Base-by-base conservation (phyloP, 768 basidiomycete genomes). In the Suillus spraguei region DNA sequence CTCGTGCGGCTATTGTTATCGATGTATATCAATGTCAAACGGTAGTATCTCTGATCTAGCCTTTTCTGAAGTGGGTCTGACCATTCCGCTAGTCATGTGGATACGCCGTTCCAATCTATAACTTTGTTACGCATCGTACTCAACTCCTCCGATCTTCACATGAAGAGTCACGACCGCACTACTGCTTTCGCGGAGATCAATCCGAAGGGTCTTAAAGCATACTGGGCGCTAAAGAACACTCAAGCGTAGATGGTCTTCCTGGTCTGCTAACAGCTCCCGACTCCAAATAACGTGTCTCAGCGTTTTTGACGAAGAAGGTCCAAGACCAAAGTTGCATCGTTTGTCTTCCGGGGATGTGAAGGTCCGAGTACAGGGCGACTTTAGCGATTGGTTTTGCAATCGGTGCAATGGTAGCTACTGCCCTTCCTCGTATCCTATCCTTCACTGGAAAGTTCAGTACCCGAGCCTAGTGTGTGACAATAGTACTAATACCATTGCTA, bases 71-170 rank as follows among this genome's bases (percentile, higher is more conserved):
- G n/a, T n/a, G n/a, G 33, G 50, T 22, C 35, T 42, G 56, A 39
- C 61, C 44, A 3, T 58, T 58, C 5, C 9, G 10, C 9, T 6
- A 90, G 89, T 86, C 87, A 1, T 91, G 89, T 65, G 88, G 89
- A 22, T 90, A 77, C 65, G 81, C 81, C 5, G 85, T 91, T 22
- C 89, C 89, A 6, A 78, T 83, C 62, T 89, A 85, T 69, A 77
- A 81, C 42, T 90, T 87, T 72, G 76, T 82, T 60, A 76, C 78
- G 32, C 84, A 88, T 61, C 86, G 89, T 22, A 82, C 78, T 5
- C 81, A 79, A 14, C 82, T 87, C 35, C 76, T 80, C 42, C 75
- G 81, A 46, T n/a, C n/a, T n/a, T n/a, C n/a, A n/a, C n/a, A n/a
- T n/a, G n/a, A 75, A 49, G 87, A 89, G 71, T 49, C 63, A 0